These are phyloP conservation scores for Rhododendron griersonianum DNA, from an alignment of 148 eudicot species.

Conservation along the genomic window DNA sequence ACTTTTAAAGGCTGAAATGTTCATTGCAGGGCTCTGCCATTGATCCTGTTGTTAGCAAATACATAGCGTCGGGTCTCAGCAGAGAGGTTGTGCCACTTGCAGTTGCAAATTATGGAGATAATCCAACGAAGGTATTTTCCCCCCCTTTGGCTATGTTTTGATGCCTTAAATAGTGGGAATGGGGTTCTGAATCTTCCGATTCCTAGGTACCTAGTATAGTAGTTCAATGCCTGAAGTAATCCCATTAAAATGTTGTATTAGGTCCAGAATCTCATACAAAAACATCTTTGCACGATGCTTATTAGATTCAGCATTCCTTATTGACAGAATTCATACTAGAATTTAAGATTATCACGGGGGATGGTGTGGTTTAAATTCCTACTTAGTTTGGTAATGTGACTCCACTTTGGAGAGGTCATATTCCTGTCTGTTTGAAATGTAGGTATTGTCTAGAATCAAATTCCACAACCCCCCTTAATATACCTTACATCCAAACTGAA, in stretches of 20 bases:
- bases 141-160: background rate
- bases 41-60: constrained; percentile 84
- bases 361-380: background rate
- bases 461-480: background rate
- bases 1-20: background rate
- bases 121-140: constrained; percentile 67
- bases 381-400: background rate
- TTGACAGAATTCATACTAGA: background rate
- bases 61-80: constrained; percentile 78
- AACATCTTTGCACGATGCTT: background rate
- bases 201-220: background rate
- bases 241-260: background rate
- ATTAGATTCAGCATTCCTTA: background rate
- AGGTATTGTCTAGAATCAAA: background rate
- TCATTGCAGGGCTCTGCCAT: constrained; percentile 52
- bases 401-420: background rate
- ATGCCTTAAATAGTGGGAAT: background rate
- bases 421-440: background rate
- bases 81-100: constrained; percentile 88
- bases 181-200: background rate
- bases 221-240: background rate
- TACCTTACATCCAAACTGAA: background rate
- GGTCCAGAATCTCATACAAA: background rate
- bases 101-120: constrained; percentile 84
- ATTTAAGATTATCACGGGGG: background rate